These are phyloP conservation scores for Chaetothyriales sp. DNA, from an alignment of 2,329 filamentous ascomycete genomes.

Conservation along the genomic window DNA sequence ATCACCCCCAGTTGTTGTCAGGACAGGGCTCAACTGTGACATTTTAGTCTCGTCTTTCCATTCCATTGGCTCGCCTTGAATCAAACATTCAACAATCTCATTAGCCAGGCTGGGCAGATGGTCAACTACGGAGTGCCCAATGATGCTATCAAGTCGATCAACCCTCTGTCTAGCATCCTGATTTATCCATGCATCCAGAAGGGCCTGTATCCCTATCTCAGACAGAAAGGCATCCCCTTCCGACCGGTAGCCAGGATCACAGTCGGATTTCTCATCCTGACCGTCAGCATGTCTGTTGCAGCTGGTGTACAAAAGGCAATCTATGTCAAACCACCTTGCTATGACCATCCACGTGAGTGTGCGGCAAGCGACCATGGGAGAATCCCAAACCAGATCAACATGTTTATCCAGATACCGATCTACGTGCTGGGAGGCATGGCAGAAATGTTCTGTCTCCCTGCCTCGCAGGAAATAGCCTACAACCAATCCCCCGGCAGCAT, in stretches of 20 bases:
- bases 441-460: conserved; percentile 50
- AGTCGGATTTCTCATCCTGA: conserved; percentile 50
- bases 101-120: conserved; percentile 37
- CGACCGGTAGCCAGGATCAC: conserved; percentile 64
- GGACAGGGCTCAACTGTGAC: neutral
- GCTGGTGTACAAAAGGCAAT: conserved; percentile 43
- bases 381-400: conserved; percentile 22
- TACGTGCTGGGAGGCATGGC: conserved; percentile 39
- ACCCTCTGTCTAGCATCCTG: conserved; percentile 60
- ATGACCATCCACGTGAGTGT: conserved; percentile 7
- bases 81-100: conserved; percentile 16
- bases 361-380: conserved; percentile 30
- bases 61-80: conserved; percentile 37
- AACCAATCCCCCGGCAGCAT: conserved; percentile 57
- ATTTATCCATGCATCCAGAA: conserved; percentile 58
- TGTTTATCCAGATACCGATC: conserved; percentile 34
- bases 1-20: conserved; percentile 28
- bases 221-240: conserved; percentile 49
- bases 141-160: conserved; percentile 60
- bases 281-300: conserved; percentile 47
- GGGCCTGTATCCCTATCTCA: conserved; percentile 53
- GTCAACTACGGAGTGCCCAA: conserved; percentile 56
- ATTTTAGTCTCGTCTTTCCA: conserved; percentile 35
- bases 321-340: conserved; percentile 24
- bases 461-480: conserved; percentile 56